phyloP scores from a whole-genome alignment of 2,329 filamentous ascomycete species.

The Claviceps quebecensis region DNA sequence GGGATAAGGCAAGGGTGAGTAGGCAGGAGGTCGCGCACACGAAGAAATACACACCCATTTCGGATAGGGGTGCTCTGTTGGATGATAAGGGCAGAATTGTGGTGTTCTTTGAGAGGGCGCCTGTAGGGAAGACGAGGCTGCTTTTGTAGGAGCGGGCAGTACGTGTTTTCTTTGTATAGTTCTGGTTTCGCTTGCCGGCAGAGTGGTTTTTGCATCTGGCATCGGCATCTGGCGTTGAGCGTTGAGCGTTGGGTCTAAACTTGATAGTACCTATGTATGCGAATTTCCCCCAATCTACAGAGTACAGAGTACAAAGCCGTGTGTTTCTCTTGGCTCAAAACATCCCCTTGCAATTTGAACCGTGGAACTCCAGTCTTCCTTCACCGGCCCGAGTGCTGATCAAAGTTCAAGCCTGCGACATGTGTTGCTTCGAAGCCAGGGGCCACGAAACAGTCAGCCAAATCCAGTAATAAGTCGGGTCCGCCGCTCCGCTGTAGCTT shows the following conservation, averaged over 20 bases:
- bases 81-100: slow-evolving; percentile 20
- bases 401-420: slow-evolving; percentile 57
- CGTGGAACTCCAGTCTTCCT: slow-evolving; percentile 40
- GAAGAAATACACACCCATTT: slow-evolving; percentile 58
- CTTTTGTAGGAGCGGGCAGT: slow-evolving; percentile 21
- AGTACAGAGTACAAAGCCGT: slow-evolving; percentile 44
- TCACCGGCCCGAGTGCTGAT: slow-evolving; percentile 47
- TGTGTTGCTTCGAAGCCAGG: slow-evolving; percentile 52
- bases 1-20: slow-evolving; percentile 60
- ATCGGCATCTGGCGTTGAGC: neutral
- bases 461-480: slow-evolving; percentile 41
- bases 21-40: slow-evolving; percentile 66
- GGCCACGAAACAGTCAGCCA: slow-evolving; percentile 60
- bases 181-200: neutral
- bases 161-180: neutral
- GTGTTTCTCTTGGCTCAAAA: slow-evolving; percentile 37
- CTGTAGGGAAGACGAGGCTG: slow-evolving; percentile 19
- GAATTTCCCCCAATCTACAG: slow-evolving; percentile 35
- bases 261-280: no score
- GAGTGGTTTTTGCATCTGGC: neutral
- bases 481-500: slow-evolving; percentile 29
- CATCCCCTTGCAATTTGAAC: slow-evolving; percentile 43
- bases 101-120: slow-evolving; percentile 24
- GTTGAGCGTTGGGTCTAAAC: no score
- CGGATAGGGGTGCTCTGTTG: slow-evolving; percentile 36